phyloP scores from a whole-genome alignment of 176 grass and related monocot species.

The Eleusine indica region DNA sequence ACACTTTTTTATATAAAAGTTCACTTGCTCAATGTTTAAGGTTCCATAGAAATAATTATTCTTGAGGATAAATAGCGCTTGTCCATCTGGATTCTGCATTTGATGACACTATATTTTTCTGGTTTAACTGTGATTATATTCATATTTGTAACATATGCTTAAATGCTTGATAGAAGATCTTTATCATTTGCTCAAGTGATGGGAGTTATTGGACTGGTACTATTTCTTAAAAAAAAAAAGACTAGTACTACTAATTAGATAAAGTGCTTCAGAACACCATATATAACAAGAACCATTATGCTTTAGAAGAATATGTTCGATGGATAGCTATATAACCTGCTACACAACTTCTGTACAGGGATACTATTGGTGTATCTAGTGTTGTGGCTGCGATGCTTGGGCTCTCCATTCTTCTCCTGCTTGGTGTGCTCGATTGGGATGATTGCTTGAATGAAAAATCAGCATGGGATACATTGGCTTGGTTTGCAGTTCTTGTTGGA shows the following conservation, averaged over 20 bases:
- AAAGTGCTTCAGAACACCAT: slow-evolving; percentile 19
- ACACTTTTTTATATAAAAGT: not conserved
- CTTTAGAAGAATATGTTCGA: not conserved
- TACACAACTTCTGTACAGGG: slow-evolving; percentile 39
- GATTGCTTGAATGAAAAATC: slow-evolving; percentile 91
- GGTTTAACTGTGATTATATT: slow-evolving; percentile 6
- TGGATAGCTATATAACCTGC: slow-evolving; percentile 5
- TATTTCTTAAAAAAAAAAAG: too few species aligned
- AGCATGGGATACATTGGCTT: slow-evolving; percentile 86
- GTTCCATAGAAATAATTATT: slow-evolving; percentile 1
- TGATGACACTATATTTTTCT: not conserved
- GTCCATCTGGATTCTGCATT: not conserved
- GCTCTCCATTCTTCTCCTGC: slow-evolving; percentile 82
- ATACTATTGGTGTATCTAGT: slow-evolving; percentile 69
- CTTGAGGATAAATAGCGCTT: slow-evolving; percentile 16
- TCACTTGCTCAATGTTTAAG: slow-evolving; percentile 19
- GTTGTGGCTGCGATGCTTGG: slow-evolving; percentile 93
- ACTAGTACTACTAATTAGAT: not conserved
- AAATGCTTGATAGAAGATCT: not conserved
- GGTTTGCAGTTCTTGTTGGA: slow-evolving; percentile 87
- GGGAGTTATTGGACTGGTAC: not conserved
- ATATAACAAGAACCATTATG: not conserved
- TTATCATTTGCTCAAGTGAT: not conserved
- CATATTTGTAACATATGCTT: not conserved
- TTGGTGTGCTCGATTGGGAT: slow-evolving; percentile 84